Evolutionary conservation across 176 grass and related monocot genomes (phyloP).

Genomic region (Pharus latifolius): DNA sequence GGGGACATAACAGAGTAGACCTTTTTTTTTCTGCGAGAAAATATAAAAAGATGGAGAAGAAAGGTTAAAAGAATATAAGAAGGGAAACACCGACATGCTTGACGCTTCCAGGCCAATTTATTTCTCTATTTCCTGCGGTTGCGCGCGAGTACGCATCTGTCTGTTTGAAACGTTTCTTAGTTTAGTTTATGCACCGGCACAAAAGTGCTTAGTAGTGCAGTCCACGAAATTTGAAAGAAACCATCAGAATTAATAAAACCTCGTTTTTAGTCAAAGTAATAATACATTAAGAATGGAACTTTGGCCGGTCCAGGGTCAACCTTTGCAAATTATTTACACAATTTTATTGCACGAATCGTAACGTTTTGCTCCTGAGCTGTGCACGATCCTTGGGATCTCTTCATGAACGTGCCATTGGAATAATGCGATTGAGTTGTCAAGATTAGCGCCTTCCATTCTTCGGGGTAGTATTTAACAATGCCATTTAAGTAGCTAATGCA

Average conservation of each 20-base stretch:
- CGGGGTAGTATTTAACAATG: background rate
- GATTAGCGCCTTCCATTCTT: background rate
- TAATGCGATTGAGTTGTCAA: background rate
- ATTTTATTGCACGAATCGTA: too few species aligned
- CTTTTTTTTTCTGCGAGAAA: too few species aligned
- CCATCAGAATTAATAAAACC: background rate
- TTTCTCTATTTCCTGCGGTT: background rate
- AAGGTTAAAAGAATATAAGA: background rate
- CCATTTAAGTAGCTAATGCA: background rate
- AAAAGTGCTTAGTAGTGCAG: background rate
- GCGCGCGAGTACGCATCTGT: background rate
- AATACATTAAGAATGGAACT: too few species aligned
- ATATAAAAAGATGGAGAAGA: background rate
- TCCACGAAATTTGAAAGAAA: background rate
- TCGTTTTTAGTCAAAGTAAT: background rate
- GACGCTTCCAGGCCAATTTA: too few species aligned
- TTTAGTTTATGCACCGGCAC: background rate
- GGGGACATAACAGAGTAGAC: too few species aligned
- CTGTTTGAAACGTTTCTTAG: background rate
- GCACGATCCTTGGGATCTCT: background rate
- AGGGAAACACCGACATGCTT: background rate
- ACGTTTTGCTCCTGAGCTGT: background rate
- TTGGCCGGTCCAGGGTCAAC: background rate
- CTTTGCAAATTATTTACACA: background rate
- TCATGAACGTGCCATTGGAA: background rate